Evolutionary conservation across 2,329 filamentous ascomycete genomes (phyloP), one percentile per base, ranked within the genome.

Genomic region (Fusarium sulawesiense): DNA sequence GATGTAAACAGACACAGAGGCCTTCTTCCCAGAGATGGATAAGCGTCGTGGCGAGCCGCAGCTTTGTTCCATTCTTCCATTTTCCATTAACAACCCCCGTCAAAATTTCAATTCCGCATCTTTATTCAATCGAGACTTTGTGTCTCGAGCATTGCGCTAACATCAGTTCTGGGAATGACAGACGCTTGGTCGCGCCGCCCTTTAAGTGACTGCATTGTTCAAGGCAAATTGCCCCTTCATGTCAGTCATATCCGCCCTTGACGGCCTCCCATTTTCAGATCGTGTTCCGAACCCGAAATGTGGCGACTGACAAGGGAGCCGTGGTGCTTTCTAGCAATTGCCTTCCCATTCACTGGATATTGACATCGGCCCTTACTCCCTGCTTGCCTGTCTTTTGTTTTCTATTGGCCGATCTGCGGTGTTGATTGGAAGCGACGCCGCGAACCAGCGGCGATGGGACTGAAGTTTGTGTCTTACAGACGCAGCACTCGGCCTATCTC

Each of bases 11-110:
- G 37, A 59, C 42, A 53, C 50, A 48, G 42, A 66, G 37, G 48
- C 54, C 62, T 68, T 72, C 66, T 64, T 72, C 70, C 69, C 71
- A 58, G 57, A 74, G 64, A 56, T 46, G 71, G 72, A 62, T 56
- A 75, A 75, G 73, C 70, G 73, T 64, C 57, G 25, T 29, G 54
- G 40, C 56, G 47, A 73, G 64, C 64, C 69, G 66, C 57, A 47
- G 34, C 56, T 71, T 34, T 57, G 37, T 63, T 66, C 64, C 64
- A 68, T 70, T 62, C 64, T 68, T 71, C 49, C 48, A 59, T 59
- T 56, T 56, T 13, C 56, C 32, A 25, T 58, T 47, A 46, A 46
- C 55, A 55, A 29, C 49, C 64, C 56, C 54, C 49, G 55, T 42
- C 54, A 53, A 60, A 59, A 51, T 62, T 56, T 25, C 55, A 64